phyloP scores from a whole-genome alignment of 257 asterid genomes.

The Parsonsia alboflavescens region DNA sequence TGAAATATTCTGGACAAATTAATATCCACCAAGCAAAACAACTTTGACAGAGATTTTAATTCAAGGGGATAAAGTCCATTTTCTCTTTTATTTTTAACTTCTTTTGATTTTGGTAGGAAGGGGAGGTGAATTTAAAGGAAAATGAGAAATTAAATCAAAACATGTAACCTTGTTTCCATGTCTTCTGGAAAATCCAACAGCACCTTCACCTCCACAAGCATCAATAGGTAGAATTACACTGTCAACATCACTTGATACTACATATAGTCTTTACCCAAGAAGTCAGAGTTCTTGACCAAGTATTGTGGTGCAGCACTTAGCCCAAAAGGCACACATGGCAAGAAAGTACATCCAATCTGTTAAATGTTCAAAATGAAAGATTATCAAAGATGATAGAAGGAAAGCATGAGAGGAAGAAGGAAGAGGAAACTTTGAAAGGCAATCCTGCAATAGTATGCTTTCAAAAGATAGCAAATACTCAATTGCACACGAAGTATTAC shows the following conservation, averaged over 20 bases:
- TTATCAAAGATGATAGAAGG: neutral
- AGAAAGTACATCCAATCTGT: constrained; percentile 87
- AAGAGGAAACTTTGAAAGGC: neutral
- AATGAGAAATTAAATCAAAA: neutral
- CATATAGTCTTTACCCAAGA: constrained; percentile 33
- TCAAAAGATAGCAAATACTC: neutral
- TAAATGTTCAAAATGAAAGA: neutral
- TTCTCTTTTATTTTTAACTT: neutral
- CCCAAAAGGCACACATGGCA: constrained; percentile 98
- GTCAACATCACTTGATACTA: constrained; percentile 71
- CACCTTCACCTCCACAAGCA: constrained; percentile 92
- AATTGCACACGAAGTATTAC: neutral
- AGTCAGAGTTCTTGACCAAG: constrained; percentile 28
- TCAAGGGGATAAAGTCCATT: neutral
- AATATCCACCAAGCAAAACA: neutral
- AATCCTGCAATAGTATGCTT: neutral
- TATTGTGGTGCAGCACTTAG: constrained; percentile 83
- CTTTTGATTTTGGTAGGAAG: too few relatives aligned
- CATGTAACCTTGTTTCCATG: constrained; percentile 43
- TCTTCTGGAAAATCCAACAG: constrained; percentile 55
- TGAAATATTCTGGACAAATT: neutral
- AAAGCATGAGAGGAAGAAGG: constrained; percentile 3
- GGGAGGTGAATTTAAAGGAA: neutral
- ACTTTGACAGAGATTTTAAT: neutral
- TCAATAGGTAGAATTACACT: constrained; percentile 78